Evolutionary conservation across 495 filamentous ascomycete species (phyloP).

Genomic region (Tuber borchii): DNA sequence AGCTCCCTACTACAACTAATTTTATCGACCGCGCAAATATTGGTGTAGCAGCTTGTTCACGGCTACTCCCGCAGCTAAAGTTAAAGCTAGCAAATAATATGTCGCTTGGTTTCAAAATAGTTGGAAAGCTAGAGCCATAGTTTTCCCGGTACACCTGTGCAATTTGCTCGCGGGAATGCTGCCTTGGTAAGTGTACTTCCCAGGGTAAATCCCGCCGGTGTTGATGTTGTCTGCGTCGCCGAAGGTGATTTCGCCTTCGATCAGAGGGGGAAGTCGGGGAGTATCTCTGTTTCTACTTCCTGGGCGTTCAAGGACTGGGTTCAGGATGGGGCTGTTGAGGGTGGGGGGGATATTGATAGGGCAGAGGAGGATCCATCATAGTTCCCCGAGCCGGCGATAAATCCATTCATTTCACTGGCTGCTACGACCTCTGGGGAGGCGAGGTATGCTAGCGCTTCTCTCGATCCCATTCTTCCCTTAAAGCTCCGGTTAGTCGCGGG

Average conservation of each 20-base stretch:
- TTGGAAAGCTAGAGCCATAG: conserved; percentile 67
- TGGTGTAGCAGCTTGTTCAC: conserved; percentile 86
- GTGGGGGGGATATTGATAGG: conserved; percentile 19
- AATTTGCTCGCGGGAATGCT: conserved; percentile 70
- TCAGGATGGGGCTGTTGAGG: conserved; percentile 8
- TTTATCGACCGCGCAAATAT: conserved; percentile 80
- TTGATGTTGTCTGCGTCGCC: conserved; percentile 69
- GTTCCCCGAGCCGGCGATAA: conserved; percentile 71
- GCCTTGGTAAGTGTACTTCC: conserved; percentile 87
- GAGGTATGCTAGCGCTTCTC: conserved; percentile 78
- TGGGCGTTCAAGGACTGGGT: conserved; percentile 22
- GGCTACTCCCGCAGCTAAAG: conserved; percentile 75
- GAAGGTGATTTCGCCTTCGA: conserved; percentile 63
- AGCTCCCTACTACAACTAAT: conserved; percentile 75
- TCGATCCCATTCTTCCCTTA: conserved; percentile 84
- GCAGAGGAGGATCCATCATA: conserved; percentile 47
- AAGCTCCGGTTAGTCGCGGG: conserved; percentile 85
- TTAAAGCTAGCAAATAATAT: conserved; percentile 84
- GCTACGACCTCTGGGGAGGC: conserved; percentile 88
- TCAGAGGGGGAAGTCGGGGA: conserved; percentile 62
- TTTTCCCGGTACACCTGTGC: conserved; percentile 86
- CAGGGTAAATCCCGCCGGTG: conserved; percentile 80
- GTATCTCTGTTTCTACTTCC: conserved; percentile 52
- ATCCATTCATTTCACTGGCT: conserved; percentile 72
- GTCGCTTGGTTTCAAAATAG: conserved; percentile 58